Conservation (phyloP, 164 flowering plant species). For the Tetrastigma voinierianum region DNA sequence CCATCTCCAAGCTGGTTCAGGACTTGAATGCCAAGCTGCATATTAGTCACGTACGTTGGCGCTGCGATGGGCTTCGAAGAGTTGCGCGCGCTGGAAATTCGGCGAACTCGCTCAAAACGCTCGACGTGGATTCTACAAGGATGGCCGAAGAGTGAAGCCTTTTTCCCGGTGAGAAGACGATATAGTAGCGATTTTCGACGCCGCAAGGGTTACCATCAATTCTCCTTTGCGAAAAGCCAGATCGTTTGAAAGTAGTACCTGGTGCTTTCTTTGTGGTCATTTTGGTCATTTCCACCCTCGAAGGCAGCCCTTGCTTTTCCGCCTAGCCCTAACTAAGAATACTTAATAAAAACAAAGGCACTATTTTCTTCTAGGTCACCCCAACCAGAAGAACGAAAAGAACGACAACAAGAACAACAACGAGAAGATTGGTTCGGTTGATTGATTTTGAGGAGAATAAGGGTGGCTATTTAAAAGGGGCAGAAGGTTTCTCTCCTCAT, state of each 20-base stretch:
- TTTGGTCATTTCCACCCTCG: conserved; percentile 19
- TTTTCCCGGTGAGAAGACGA: conserved; percentile 32
- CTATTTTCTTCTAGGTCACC: too few species aligned
- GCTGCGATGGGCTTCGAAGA: conserved; percentile 23
- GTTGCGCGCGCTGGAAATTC: conserved; percentile 7
- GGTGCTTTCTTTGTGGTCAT: conserved; percentile 18
- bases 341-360: too few species aligned
- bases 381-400: too few species aligned
- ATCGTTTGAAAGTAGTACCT: conserved; percentile 44
- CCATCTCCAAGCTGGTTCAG: conserved; percentile 11
- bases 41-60: conserved; percentile 15
- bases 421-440: too few species aligned
- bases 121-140: conserved; percentile 26
- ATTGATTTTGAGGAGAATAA: too few species aligned
- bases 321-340: neutral
- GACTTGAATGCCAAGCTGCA: conserved; percentile 12
- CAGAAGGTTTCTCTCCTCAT: too few species aligned
- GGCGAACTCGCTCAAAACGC: conserved; percentile 18
- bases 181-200: conserved; percentile 32
- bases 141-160: conserved; percentile 41
- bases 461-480: too few species aligned
- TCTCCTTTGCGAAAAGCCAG: conserved; percentile 51
- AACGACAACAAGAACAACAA: too few species aligned
- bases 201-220: conserved; percentile 41
- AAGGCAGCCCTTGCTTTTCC: conserved; percentile 13